Base-by-base conservation (phyloP, 2,329 filamentous ascomycete genomes). In the Aureobasidium zeae region DNA sequence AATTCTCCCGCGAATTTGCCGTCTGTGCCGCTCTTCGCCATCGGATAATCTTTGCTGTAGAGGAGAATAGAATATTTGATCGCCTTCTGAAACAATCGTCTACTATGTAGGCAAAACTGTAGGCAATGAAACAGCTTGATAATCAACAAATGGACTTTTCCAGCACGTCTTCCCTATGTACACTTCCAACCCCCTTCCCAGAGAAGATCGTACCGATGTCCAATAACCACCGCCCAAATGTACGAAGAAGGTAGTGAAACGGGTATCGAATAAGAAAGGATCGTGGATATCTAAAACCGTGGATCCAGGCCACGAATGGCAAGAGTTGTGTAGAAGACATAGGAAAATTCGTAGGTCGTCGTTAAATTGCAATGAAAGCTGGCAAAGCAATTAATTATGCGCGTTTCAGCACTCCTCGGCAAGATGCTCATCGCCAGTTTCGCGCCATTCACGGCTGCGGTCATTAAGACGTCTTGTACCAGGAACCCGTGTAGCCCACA, bases 361-460 rank as follows among this genome's bases (percentile, higher is more conserved):
- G 39, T 43, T 15, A 34, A 21, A 19, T n/a, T n/a, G n/a, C n/a
- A n/a, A n/a, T n/a, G n/a, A n/a, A n/a, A 15, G n/a, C 13, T 15
- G 15, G 37, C 37, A 41, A 22, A 30, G 8, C 12, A 10, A 21
- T 16, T n/a, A n/a, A 16, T 24, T 39, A 17, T 17, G 4, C 24
- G 7, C n/a, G 13, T 8, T 16, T 13, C 25, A 46, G 16, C 30
- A 28, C 42, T 55, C 53, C 46, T 53, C 52, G 32, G 48, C 46
- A 17, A 54, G 39, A 22, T 46, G 44, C 54, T 87, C 86, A 43
- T 84, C 82, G 20, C 81, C 81, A 52, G 83, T 80, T 54, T 95
- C 89, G 48, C 89, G 78, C 91, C 91, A 98, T 53, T 94, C 86
- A 34, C 86, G 79, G 55, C 86, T 91, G 58, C 79, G 77, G 52